phyloP scores from a whole-genome alignment of 2,329 filamentous ascomycete genomes.

The Exophiala sideris region DNA sequence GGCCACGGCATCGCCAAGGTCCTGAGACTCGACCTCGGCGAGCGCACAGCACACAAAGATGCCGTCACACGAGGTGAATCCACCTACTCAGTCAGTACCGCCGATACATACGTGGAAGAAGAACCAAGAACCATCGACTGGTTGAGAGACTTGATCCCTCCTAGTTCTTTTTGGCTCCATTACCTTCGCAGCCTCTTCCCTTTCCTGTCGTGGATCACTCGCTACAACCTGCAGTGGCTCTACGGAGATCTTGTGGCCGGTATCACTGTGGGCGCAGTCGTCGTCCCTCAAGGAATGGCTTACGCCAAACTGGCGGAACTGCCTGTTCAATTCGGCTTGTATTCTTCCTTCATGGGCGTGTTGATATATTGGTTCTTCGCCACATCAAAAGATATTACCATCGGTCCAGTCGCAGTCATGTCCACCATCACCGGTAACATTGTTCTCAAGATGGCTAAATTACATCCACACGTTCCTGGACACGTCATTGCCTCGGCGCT shows the following conservation, averaged over 20 bases:
- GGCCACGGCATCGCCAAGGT: conserved; percentile 73
- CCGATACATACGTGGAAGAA: conserved; percentile 77
- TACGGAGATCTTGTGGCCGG: conserved; percentile 84
- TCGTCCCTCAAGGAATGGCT: conserved; percentile 96
- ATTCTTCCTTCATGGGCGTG: conserved; percentile 95
- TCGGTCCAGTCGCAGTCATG: conserved; percentile 93
- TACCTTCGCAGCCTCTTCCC: conserved; percentile 78
- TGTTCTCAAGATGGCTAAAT: conserved; percentile 59
- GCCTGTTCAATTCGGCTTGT: conserved; percentile 78
- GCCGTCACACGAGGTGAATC: conserved; percentile 75
- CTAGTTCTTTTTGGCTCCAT: conserved; percentile 47
- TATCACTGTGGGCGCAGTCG: conserved; percentile 71
- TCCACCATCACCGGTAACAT: conserved; percentile 86
- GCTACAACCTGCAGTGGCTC: conserved; percentile 89
- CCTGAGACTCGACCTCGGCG: conserved; percentile 77
- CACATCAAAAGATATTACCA: conserved; percentile 97
- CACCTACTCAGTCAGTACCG: conserved; percentile 67
- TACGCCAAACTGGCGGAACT: conserved; percentile 82
- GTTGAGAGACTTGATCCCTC: conserved; percentile 63
- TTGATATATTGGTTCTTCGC: conserved; percentile 97
- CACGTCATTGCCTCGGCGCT: conserved; percentile 75
- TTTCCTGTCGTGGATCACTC: conserved; percentile 80
- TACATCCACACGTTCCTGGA: conserved; percentile 54
- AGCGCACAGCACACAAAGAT: conserved; percentile 55
- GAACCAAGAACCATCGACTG: conserved; percentile 74